Evolutionary conservation across 2,329 filamentous ascomycete species (phyloP).

Genomic region (Colletotrichum simmondsii): DNA sequence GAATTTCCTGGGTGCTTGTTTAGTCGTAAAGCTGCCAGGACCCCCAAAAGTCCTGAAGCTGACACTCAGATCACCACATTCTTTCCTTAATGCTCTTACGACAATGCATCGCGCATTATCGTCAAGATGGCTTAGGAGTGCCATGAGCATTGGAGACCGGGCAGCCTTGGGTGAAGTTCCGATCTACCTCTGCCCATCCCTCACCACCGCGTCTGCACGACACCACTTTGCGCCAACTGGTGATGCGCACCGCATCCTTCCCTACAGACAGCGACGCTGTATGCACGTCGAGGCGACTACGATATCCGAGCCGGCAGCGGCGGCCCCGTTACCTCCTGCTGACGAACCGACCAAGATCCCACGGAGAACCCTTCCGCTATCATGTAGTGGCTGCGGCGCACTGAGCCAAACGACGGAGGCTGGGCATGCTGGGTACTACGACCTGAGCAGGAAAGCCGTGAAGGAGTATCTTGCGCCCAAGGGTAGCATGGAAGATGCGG

Average conservation of each 20-base stretch:
- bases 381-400: conserved; percentile 74
- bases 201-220: conserved; percentile 1
- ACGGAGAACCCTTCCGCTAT: conserved; percentile 57
- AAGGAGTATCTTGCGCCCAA: conserved; percentile 56
- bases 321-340: background rate
- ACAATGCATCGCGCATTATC: conserved; percentile 57
- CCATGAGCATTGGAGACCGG: conserved; percentile 54
- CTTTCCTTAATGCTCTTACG: background rate
- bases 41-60: background rate
- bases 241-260: conserved; percentile 24
- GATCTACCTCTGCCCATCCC: conserved; percentile 57
- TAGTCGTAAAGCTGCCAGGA: background rate
- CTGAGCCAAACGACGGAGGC: conserved; percentile 66
- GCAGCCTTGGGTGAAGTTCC: conserved; percentile 52
- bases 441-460: conserved; percentile 61
- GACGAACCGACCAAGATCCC: background rate
- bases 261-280: conserved; percentile 37
- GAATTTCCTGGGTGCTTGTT: conserved; percentile 20
- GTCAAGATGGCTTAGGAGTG: conserved; percentile 54
- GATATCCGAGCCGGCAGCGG: background rate
- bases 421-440: conserved; percentile 67
- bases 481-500: conserved; percentile 38
- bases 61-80: background rate
- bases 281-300: conserved; percentile 38
- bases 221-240: conserved; percentile 35